Evolutionary conservation across 106 monocot species (phyloP).

Genomic region (Dioscorea dumetorum): DNA sequence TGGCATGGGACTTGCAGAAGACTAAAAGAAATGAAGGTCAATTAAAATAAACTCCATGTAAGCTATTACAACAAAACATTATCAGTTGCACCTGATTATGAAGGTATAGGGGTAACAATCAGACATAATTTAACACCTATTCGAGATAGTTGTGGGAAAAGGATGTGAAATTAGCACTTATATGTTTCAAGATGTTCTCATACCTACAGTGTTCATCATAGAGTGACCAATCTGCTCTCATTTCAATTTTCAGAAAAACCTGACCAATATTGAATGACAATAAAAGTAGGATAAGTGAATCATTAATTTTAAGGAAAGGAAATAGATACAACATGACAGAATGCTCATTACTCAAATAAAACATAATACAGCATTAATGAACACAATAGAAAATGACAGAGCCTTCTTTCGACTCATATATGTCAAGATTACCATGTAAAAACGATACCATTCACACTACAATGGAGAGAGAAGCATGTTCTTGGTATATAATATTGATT

Average conservation of each 20-base stretch:
- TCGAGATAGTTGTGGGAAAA: background rate
- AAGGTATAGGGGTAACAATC: background rate
- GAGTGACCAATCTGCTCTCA: constrained; percentile 47
- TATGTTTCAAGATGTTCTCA: background rate
- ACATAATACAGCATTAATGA: background rate
- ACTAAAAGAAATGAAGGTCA: background rate
- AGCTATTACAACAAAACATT: background rate
- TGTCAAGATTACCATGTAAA: background rate
- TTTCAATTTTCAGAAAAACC: constrained; percentile 58
- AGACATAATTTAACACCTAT: background rate
- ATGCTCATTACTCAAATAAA: background rate
- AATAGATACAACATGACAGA: background rate
- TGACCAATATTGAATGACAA: constrained; percentile 6
- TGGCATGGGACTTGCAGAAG: too few relatives aligned
- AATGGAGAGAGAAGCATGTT: too few relatives aligned
- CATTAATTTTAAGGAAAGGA: background rate
- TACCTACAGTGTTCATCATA: constrained; percentile 76
- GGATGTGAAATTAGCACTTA: background rate
- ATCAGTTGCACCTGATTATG: background rate
- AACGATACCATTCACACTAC: too few relatives aligned
- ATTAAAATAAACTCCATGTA: background rate
- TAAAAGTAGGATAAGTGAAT: too few relatives aligned
- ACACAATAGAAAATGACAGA: background rate
- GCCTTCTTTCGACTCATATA: background rate
- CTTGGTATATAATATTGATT: too few relatives aligned